Evolutionary conservation across 345 rosid genomes (phyloP), one percentile per base, ranked within the genome.

Genomic region (Melaleuca alternifolia): DNA sequence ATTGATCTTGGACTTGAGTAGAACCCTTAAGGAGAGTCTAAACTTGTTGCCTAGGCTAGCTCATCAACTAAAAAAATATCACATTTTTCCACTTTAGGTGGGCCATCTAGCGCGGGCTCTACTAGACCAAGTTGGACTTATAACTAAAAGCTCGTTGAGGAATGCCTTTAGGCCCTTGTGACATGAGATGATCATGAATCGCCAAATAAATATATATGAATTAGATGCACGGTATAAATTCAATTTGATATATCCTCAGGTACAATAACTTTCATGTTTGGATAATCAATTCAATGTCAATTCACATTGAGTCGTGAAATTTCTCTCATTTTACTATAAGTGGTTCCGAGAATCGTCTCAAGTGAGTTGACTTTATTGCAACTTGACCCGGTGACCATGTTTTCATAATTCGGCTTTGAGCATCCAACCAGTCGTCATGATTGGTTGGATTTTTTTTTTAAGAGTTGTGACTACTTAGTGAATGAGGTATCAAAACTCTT

Each of bases 191-290:
- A 71, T 18, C 46, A 8, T 5, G 21, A 10, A 4, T 71, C 7
- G 26, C 0, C 81, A 37, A 71, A 18, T 71, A 18, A 18, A 13
- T 37, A 10, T 24, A 71, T 37, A 12, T 0, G 1, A 1, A 33
- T 33, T 65, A 2, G 23, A 71, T 0, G 12, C 23, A 30, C 0
- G 46, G 15, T 10, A 33, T 12, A 65, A 18, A 0, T 65, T 33
- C 20, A 1, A 71, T 37, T 71, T 0, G 0, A 5, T 48, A 6
- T n/a, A 59, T 59, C 71, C 12, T 59, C 1, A n/a, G n/a, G 1
- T 59, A 59, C n/a, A n/a, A 56, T 5, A 2, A 11, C 14, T 57
- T 2, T 2, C 62, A 10, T 2, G 3, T 26, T 57, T 10, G 14
- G 26, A 6, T 28, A 0, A 6, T 14, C 62, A 57, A 57, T 11